A percentile compares a stretch with the other conserved stretches of the same genome.
Evolutionary conservation across 2,329 filamentous ascomycete species (phyloP).

Genomic region (Sordariomycetes sp.): DNA sequence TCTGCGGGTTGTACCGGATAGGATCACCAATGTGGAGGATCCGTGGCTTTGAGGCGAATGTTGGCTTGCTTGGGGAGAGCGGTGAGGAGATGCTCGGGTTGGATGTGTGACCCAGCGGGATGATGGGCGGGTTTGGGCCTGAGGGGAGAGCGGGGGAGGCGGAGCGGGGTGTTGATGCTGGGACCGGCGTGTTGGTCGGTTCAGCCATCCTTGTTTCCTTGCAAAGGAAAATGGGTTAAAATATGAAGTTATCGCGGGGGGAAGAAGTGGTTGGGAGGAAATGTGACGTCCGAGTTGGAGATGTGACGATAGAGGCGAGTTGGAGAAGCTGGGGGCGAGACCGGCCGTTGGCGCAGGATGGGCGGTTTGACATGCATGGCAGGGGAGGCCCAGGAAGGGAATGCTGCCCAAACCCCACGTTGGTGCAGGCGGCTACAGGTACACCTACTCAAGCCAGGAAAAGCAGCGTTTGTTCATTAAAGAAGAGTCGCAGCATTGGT

Average conservation of each 20-base stretch:
- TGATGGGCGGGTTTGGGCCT: constrained; percentile 20
- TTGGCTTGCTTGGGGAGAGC: constrained; percentile 7
- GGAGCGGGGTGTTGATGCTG: constrained; percentile 32
- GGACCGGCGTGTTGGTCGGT: constrained; percentile 36
- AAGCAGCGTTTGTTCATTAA: no score
- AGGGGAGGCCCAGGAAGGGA: no score
- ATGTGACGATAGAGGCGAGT: no score
- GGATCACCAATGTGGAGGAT: not conserved
- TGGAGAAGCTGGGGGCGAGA: no score
- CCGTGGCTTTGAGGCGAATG: not conserved
- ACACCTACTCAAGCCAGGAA: no score
- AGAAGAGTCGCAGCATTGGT: no score
- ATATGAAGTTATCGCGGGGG: not conserved
- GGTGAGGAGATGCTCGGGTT: constrained; percentile 13
- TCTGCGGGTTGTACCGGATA: constrained; percentile 4
- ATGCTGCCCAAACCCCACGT: no score
- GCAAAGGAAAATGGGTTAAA: not conserved
- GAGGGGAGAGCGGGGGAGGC: constrained; percentile 23
- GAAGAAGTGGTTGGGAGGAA: not conserved
- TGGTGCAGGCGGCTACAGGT: no score
- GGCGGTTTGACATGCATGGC: no score
- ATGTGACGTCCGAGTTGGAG: no score
- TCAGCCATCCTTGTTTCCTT: constrained; percentile 32
- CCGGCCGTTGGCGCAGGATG: no score
- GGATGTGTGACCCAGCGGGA: no score